phyloP scores from a whole-genome alignment of 2,329 filamentous ascomycete species.

The Aspergillus tanneri region DNA sequence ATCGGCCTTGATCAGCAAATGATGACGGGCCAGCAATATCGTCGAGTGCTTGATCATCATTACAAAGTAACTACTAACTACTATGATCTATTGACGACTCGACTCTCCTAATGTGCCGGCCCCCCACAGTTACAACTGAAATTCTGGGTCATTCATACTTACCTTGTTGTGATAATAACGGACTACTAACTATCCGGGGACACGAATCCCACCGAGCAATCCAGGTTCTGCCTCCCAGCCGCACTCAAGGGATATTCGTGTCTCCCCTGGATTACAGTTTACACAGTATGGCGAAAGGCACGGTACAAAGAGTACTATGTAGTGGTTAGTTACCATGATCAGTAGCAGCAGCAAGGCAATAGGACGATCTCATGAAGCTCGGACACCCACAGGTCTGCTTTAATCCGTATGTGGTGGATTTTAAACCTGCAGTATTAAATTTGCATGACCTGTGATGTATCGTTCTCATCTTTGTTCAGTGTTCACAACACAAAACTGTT shows the following conservation, averaged over 20 bases:
- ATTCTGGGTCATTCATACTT: background rate
- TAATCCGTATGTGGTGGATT: background rate
- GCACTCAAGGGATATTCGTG: background rate
- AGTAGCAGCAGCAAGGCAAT: background rate
- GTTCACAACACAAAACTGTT: background rate
- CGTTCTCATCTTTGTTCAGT: background rate
- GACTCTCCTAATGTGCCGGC: background rate
- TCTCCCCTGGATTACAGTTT: background rate
- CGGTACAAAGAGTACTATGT: background rate
- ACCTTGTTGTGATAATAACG: background rate
- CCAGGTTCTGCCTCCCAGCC: slow-evolving; percentile 4
- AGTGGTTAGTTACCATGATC: background rate
- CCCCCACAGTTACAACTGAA: slow-evolving; percentile 6
- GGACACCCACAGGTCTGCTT: background rate
- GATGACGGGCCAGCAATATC: no score
- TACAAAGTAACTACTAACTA: no score
- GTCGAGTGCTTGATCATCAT: no score
- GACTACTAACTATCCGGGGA: background rate
- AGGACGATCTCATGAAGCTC: background rate
- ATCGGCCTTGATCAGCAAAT: no score
- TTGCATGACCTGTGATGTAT: slow-evolving; percentile 7
- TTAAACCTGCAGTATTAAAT: slow-evolving; percentile 4
- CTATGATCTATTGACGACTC: background rate
- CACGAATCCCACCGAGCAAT: background rate
- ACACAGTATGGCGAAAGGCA: background rate